phyloP scores from a whole-genome alignment of 352 stramenopile genomes.

The Aphanomyces cochlioides region DNA sequence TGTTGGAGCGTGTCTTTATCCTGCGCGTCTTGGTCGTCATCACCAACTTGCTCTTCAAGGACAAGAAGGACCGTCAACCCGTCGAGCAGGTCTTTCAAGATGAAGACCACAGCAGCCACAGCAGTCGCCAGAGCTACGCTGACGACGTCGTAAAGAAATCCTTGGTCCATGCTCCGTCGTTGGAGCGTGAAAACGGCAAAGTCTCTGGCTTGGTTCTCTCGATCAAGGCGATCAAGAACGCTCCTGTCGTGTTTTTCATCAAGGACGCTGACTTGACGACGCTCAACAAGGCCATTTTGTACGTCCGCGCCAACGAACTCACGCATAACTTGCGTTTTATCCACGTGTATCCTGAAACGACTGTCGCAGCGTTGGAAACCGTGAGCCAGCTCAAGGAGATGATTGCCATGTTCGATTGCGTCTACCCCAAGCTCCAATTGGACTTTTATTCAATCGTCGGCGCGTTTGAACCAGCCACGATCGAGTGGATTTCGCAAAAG shows the following conservation, averaged over 20 bases:
- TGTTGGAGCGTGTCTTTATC: constrained; percentile 76
- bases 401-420: constrained; percentile 74
- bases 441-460: constrained; percentile 55
- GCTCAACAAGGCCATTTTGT: constrained; percentile 93
- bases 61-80: background rate
- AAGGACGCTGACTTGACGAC: constrained; percentile 82
- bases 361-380: constrained; percentile 27
- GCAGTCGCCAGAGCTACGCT: too few species aligned
- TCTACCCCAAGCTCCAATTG: constrained; percentile 91
- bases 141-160: too few species aligned
- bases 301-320: constrained; percentile 89
- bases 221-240: constrained; percentile 58
- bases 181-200: constrained; percentile 7
- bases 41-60: constrained; percentile 33
- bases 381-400: constrained; percentile 35
- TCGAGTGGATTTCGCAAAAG: constrained; percentile 80
- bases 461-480: constrained; percentile 68
- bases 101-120: background rate
- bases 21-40: constrained; percentile 66
- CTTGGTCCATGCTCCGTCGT: too few species aligned
- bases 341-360: constrained; percentile 52
- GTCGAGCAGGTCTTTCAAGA: background rate
- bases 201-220: background rate
- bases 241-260: constrained; percentile 89
- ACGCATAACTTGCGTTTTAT: constrained; percentile 89